Base-by-base conservation (phyloP, 2,329 filamentous ascomycete species). In the Pezicula rhizophila region DNA sequence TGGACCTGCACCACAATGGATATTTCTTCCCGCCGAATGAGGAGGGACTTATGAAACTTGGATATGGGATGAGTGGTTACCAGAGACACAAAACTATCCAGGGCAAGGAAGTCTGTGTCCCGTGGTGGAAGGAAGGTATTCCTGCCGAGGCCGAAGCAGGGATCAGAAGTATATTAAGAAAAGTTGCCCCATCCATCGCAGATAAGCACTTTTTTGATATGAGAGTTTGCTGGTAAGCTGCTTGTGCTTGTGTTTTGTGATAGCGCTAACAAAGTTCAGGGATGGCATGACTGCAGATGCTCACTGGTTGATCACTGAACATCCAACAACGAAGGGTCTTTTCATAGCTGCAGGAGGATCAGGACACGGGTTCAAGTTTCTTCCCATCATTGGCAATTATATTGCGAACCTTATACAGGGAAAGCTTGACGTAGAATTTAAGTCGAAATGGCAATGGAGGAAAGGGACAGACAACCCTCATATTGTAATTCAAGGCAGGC, bases 271-370 rank as follows among this genome's bases (percentile, higher is more conserved):
- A 23, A 23, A 23, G 23, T 5, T 23, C 6, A 23, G 79, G 56
- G 82, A 82, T 56, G 78, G 73, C 14, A 79, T 82, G 63, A 82
- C 79, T 51, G 76, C 76, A 0, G 72, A 72, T 28, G 77, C 77
- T 2, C 73, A 82, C 52, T 82, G 80, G 57, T 71, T 82, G 46
- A 68, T 80, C 12, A 71, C 74, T 35, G 66, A 73, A 46, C 77
- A 81, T 50, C 78, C 78, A 0, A 63, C 57, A 17, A 75, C 8
- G 8, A 18, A 62, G 72, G 5, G 53, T 66, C 3, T 67, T 68
- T 1, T 54, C 73, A 0, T 74, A 74, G 70, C 70, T 0, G 71
- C 68, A 0, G 72, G 69, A 1, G 70, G 69, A 5, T 28, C 42
- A 14, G 42, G 42, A 35, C 42, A 45, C 17, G 42, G 42, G 10